Evolutionary conservation across 2,329 filamentous ascomycete species (phyloP).

Genomic region (Pseudohalonectria lignicola): DNA sequence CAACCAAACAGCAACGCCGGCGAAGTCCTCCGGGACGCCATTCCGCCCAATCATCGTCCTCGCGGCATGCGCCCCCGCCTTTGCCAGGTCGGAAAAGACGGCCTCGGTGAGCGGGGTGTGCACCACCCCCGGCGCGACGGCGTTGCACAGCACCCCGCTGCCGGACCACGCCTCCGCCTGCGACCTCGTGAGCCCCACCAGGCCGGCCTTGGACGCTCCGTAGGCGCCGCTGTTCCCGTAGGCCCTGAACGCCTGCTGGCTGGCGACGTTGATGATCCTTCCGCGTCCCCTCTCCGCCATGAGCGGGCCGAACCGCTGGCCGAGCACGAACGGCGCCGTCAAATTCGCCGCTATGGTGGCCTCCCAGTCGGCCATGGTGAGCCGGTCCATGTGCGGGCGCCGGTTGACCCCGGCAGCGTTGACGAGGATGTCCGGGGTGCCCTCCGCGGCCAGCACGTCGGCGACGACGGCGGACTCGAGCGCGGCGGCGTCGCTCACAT

Average conservation of each 20-base stretch:
- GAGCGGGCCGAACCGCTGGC: neutral
- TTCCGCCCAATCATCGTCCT: neutral
- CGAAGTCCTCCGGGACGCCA: neutral
- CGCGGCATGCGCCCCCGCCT: neutral
- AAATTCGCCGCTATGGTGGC: neutral
- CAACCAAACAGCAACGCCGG: neutral
- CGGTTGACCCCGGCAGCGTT: neutral
- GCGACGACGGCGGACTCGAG: neutral
- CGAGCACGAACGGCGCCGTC: neutral
- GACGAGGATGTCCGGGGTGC: neutral
- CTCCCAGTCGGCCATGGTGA: neutral
- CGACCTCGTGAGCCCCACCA: slow-evolving; percentile 4
- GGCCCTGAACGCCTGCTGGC: neutral
- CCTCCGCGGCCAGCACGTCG: neutral
- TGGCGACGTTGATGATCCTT: neutral
- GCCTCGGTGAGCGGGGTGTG: neutral
- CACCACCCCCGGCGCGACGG: slow-evolving; percentile 6
- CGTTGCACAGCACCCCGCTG: slow-evolving; percentile 5
- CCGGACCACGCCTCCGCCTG: slow-evolving; percentile 4
- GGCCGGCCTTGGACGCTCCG: neutral
- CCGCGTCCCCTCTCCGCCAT: neutral
- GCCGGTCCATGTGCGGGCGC: neutral
- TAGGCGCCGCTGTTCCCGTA: neutral
- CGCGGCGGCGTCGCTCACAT: neutral
- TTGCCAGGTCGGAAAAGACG: neutral